Evolutionary conservation across 2,329 filamentous ascomycete species (phyloP), one percentile per base, ranked within the genome.

Genomic region (Rutstroemia sp.): DNA sequence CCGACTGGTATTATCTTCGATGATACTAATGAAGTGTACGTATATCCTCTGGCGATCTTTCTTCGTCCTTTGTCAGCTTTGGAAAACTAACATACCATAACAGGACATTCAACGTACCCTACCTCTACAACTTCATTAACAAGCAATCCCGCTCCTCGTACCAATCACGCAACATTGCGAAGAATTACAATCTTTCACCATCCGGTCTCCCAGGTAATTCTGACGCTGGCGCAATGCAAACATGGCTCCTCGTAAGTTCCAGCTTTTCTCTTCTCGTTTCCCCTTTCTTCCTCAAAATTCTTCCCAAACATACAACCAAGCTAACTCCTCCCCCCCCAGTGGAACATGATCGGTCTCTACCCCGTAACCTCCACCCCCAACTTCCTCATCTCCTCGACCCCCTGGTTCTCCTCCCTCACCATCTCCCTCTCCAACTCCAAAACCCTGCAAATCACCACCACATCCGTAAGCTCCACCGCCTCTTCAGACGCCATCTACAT

Each of bases 151-250:
- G 53, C 34, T 69, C 47, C n/a, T 49, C 27, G 7, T 52, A 52
- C n/a, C 53, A 52, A 49, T 56, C 53, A 1, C 41, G 57, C 6
- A 47, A 45, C 16, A 47, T 56, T 23, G 57, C 48, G 16, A 52
- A 56, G 39, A 46, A 51, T 2, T 58, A 58, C 14, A 56, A 38
- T 18, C 30, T 45, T 7, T 21, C 41, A 9, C 30, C 44, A 3
- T 16, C 14, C 34, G 75, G 75, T 0, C 72, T 76, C 1, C 75
- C 75, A 0, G 75, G 75, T 0, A 77, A 77, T 52, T 74, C 70
- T 45, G 86, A 89, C 66, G 83, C 83, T 3, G 86, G 86, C 7
- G 83, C 86, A 9, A 88, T 89, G 84, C 83, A 88, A 67, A 82
- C 79, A 12, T 87, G 83, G 80, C 69, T 86, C 5, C 70, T 86